These are phyloP conservation scores for Barnettozyma sp. DNA, from an alignment of 805 yeast species.

Conservation along the genomic window DNA sequence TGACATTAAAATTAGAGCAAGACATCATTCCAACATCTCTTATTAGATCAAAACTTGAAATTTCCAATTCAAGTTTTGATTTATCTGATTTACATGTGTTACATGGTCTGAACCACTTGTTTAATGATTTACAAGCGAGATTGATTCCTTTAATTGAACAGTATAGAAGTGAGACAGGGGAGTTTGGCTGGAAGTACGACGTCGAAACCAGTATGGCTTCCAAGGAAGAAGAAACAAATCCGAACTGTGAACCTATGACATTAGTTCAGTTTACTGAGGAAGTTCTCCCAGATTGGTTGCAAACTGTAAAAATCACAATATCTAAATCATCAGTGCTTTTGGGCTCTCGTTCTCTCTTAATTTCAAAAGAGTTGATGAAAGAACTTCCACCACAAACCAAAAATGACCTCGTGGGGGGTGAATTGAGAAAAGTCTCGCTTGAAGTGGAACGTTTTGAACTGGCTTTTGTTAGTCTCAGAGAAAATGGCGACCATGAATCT, in stretches of 20 bases:
- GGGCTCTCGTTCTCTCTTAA: conserved; percentile 38
- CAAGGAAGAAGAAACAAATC: background rate
- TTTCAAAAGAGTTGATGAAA: conserved; percentile 34
- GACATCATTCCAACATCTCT: conserved; percentile 14
- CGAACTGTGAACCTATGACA: conserved; percentile 1
- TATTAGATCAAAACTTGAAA: conserved; percentile 2
- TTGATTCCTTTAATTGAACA: conserved; percentile 8
- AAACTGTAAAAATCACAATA: conserved; percentile 7
- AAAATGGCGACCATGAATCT: conserved; percentile 8
- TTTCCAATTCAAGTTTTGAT: conserved; percentile 20
- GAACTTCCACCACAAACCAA: conserved; percentile 27
- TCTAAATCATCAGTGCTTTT: conserved; percentile 23
- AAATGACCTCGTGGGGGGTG: conserved; percentile 35
- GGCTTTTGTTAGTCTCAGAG: conserved; percentile 3
- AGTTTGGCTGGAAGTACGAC: conserved; percentile 4
- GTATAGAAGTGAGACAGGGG: conserved; percentile 2
- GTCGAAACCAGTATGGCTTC: background rate
- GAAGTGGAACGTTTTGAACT: conserved; percentile 19
- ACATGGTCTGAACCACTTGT: conserved; percentile 25
- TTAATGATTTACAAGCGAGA: conserved; percentile 15
- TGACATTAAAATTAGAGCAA: conserved; percentile 11
- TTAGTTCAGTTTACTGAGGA: conserved; percentile 14
- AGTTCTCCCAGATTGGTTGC: conserved; percentile 21
- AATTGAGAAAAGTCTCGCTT: conserved; percentile 29
- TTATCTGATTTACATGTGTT: conserved; percentile 25